Base-by-base conservation (phyloP, 2,329 filamentous ascomycete genomes). In the Colletotrichum sp. region DNA sequence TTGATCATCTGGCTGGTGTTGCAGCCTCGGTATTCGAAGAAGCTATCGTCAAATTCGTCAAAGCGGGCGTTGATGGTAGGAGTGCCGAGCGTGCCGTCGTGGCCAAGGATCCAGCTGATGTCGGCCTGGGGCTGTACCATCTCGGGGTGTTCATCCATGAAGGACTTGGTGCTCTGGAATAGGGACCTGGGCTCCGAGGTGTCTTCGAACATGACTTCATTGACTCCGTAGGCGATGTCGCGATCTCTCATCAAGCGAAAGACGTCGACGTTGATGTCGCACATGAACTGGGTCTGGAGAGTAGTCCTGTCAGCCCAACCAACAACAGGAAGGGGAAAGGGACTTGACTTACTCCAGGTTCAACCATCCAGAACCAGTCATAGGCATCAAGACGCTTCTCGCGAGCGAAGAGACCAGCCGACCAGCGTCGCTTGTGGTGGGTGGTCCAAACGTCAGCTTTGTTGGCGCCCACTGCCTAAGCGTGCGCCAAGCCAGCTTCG, bases 231-330 rank as follows among this genome's bases (percentile, higher is more conserved):
- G 13, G 92, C 94, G 82, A 96, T 94, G 81, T 95, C 93, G 82
- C 95, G 92, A 80, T 97, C 95, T 77, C 92, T 89, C 94, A 97
- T 96, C 86, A 93, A 96, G 62, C 92, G 91, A 86, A 97, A 97
- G 34, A 97, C 91, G 81, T 97, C 95, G 81, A 97, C 97, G 81
- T 95, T 92, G 77, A 97, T 90, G 76, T 90, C 84, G 75, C 89
- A 90, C 73, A 86, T 87, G 77, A 90, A 90, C 59, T 89, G 85
- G 7, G 90, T 86, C 89, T 91, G 72, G 32, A n/a, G 43, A 28
- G 14, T 4, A 52, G n/a, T 28, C 9, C 61, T 18, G 68, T 80
- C 58, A 78, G 78, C 34, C 21, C 21, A 18, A 13, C 43, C 12
- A 38, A 30, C 7, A 24, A 5, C 43, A 4, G 48, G 28, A 5